These are phyloP conservation scores for Fusarium equiseti DNA, from an alignment of 2,329 filamentous ascomycete species.

Conservation along the genomic window DNA sequence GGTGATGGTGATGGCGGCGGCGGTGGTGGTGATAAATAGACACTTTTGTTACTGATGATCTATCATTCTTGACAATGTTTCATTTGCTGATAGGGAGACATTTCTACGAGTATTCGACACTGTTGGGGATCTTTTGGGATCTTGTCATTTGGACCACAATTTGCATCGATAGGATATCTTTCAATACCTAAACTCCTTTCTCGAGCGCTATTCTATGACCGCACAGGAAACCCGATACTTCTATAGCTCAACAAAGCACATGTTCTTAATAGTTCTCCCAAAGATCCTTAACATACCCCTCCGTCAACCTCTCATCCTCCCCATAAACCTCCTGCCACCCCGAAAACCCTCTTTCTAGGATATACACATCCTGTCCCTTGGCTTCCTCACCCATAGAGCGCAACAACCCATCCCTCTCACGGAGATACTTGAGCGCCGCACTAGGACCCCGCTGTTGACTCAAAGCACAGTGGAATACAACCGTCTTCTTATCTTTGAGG, in stretches of 20 bases:
- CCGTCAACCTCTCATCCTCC: constrained; percentile 81
- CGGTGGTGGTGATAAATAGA: not conserved
- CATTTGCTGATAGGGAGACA: not conserved
- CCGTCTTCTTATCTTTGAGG: constrained; percentile 80
- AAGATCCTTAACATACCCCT: constrained; percentile 85
- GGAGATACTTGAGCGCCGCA: constrained; percentile 83
- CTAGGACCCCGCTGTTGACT: constrained; percentile 90
- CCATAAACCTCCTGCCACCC: constrained; percentile 91
- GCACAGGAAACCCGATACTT: too few relatives aligned
- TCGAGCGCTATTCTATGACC: too few relatives aligned
- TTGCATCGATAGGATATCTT: not conserved
- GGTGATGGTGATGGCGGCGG: too few relatives aligned
- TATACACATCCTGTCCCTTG: constrained; percentile 76
- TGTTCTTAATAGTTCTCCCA: constrained; percentile 72
- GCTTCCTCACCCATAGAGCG: constrained; percentile 48
- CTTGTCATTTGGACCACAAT: not conserved
- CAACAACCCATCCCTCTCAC: constrained; percentile 71
- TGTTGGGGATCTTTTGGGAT: not conserved
- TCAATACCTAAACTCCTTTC: not conserved
- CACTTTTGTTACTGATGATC: rapidly evolving
- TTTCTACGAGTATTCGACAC: not conserved
- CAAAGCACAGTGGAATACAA: constrained; percentile 94
- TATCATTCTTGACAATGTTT: rapidly evolving
- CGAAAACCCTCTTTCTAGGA: constrained; percentile 86
- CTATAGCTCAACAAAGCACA: too few relatives aligned